Conservation (phyloP, 257 asterid genomes). For the Coffea canephora region DNA sequence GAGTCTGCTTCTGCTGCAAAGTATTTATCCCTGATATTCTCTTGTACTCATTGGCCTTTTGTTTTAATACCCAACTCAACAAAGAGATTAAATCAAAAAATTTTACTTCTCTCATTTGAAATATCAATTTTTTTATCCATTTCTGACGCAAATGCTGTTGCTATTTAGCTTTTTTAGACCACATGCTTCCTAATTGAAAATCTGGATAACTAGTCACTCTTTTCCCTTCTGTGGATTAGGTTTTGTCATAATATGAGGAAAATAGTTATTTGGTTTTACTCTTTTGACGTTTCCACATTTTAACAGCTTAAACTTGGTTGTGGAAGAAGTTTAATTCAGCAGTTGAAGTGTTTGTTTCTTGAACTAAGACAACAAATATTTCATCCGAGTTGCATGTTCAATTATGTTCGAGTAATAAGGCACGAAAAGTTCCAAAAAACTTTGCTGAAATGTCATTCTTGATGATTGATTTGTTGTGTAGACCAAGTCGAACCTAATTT, state of each 20-base stretch:
- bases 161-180: background rate
- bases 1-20: slow-evolving; percentile 66
- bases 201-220: background rate
- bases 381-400: background rate
- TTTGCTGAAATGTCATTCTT: background rate
- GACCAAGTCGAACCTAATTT: background rate
- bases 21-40: slow-evolving; percentile 27
- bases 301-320: background rate
- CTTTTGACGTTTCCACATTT: background rate
- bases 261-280: background rate
- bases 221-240: background rate
- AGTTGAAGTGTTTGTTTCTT: background rate
- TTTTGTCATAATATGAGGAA: background rate
- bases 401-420: background rate
- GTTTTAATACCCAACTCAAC: background rate
- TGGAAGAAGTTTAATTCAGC: background rate
- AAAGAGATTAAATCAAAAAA: background rate
- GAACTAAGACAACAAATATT: background rate
- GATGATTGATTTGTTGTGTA: background rate
- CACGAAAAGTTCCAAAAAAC: background rate
- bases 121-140: background rate
- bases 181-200: background rate
- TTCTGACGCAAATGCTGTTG: background rate
- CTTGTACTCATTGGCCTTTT: background rate
- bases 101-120: background rate